phyloP scores from a whole-genome alignment of 768 basidiomycete species.

The Lactarius hengduanensis region DNA sequence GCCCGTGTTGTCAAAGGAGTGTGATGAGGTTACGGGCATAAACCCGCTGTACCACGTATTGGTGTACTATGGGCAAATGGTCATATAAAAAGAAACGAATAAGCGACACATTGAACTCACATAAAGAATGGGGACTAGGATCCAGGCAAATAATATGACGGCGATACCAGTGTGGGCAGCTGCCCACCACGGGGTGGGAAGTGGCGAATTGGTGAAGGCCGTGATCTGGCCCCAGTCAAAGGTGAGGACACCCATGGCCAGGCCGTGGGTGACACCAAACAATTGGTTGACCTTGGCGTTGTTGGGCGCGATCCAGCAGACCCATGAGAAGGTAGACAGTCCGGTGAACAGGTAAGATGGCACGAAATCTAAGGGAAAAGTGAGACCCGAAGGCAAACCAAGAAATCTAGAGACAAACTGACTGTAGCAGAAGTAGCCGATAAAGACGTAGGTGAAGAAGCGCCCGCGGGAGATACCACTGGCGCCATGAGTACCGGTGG shows the following conservation, averaged over 20 bases:
- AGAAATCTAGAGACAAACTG: slow-evolving; percentile 39
- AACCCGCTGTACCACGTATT: slow-evolving; percentile 48
- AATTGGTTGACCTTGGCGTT: slow-evolving; percentile 67
- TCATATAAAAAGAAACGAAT: not conserved
- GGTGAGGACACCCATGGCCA: slow-evolving; percentile 72
- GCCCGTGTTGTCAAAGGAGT: slow-evolving; percentile 81
- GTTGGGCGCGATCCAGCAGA: slow-evolving; percentile 87
- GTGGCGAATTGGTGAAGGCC: slow-evolving; percentile 59
- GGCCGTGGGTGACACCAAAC: slow-evolving; percentile 54
- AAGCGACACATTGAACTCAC: not conserved
- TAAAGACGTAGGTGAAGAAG: slow-evolving; percentile 49
- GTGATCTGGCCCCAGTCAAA: slow-evolving; percentile 87
- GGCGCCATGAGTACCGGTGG: slow-evolving; percentile 42
- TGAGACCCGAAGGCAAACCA: not conserved
- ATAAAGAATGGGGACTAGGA: slow-evolving; percentile 43
- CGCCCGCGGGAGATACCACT: slow-evolving; percentile 51
- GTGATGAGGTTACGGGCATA: not conserved
- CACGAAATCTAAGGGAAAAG: not conserved
- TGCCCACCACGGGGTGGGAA: slow-evolving; percentile 68
- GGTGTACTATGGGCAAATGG: slow-evolving; percentile 42
- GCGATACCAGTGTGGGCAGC: slow-evolving; percentile 85
- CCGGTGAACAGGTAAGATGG: slow-evolving; percentile 21
- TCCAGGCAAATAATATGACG: slow-evolving; percentile 65
- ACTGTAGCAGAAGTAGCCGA: slow-evolving; percentile 41
- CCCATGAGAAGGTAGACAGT: slow-evolving; percentile 61